Conservation (phyloP, 1,284 basidiomycete genomes). For the Fistulinella cinereoalba region DNA sequence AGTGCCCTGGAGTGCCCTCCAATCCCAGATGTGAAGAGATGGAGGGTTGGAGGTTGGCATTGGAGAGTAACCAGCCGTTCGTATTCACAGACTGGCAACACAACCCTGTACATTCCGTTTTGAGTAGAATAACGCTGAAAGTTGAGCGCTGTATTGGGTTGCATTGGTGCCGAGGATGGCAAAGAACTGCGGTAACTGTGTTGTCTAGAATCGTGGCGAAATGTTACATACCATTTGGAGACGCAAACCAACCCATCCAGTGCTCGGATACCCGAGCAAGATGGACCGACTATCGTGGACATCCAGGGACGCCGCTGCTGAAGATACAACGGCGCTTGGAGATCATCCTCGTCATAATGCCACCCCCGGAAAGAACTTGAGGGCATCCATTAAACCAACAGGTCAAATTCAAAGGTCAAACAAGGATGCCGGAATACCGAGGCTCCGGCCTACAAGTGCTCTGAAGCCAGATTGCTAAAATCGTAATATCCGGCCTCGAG, state of each 20-base stretch:
- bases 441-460: background rate
- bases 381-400: background rate
- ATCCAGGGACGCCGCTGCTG: background rate
- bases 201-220: conserved; percentile 8
- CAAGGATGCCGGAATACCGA: background rate
- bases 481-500: background rate
- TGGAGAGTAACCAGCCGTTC: conserved; percentile 12
- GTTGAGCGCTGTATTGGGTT: too few species aligned
- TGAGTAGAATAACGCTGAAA: too few species aligned
- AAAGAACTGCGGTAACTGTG: too few species aligned
- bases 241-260: conserved; percentile 28
- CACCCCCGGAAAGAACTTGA: conserved; percentile 1
- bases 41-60: conserved; percentile 20
- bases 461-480: background rate
- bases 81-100: too few species aligned
- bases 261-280: conserved; percentile 12
- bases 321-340: conserved; percentile 1
- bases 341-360: background rate
- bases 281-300: background rate
- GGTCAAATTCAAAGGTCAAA: background rate
- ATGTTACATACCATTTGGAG: conserved; percentile 7
- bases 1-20: conserved; percentile 22
- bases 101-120: conserved; percentile 13
- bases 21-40: conserved; percentile 19
- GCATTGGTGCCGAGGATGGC: too few species aligned